These are phyloP conservation scores for Cichorium intybus DNA, from an alignment of 140 eudicot genomes.

Conservation along the genomic window DNA sequence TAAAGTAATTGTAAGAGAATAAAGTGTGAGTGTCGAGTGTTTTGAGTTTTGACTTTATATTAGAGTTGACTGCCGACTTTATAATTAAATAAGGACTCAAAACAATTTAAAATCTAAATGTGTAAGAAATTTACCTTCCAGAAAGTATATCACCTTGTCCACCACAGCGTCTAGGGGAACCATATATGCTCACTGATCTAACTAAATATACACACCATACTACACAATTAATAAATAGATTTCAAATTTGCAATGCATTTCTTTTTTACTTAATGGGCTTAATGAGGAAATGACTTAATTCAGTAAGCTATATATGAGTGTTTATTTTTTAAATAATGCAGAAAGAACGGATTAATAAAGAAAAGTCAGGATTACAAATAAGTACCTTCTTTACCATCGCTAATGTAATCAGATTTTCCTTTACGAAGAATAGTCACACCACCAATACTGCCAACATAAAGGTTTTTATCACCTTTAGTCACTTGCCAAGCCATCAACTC, in stretches of 20 bases:
- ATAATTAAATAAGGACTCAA: no score
- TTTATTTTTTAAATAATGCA: no score
- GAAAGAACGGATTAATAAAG: no score
- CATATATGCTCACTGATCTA: conserved; percentile 69
- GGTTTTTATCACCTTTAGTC: conserved; percentile 4
- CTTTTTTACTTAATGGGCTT: no score
- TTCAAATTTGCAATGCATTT: no score
- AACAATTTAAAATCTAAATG: background rate
- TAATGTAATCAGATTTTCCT: conserved; percentile 79
- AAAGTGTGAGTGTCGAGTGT: no score
- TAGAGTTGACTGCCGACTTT: no score
- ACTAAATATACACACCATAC: no score
- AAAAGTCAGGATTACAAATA: background rate
- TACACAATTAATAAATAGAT: background rate
- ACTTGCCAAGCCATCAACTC: background rate
- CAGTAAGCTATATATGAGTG: no score
- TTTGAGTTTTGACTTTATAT: no score
- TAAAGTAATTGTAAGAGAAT: no score
- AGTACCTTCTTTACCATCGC: conserved; percentile 79
- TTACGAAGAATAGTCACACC: conserved; percentile 85
- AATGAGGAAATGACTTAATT: no score
- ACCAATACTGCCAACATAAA: conserved; percentile 61
- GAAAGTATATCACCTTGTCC: conserved; percentile 99
- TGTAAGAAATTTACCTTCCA: conserved; percentile 66
- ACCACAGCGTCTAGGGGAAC: conserved; percentile 99